These are phyloP conservation scores for Penicillium manginii DNA, from an alignment of 495 filamentous ascomycete species.

Conservation along the genomic window DNA sequence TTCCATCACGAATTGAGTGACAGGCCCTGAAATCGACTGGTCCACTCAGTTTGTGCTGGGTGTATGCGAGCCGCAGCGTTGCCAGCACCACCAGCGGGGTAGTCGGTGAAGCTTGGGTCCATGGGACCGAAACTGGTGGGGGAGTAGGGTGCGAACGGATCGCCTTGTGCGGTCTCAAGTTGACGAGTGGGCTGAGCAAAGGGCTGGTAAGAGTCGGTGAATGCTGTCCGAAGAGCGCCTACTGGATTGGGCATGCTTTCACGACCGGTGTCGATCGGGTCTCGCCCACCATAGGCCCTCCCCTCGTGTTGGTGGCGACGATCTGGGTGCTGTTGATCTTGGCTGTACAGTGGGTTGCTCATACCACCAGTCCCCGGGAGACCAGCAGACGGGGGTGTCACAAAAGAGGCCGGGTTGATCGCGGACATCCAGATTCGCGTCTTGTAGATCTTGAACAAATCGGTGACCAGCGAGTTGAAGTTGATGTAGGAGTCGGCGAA, in stretches of 20 bases:
- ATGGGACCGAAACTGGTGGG: slow-evolving; percentile 35
- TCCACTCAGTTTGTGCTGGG: slow-evolving; percentile 47
- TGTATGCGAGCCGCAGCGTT: slow-evolving; percentile 40
- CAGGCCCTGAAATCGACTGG: slow-evolving; percentile 52
- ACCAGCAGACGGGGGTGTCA: slow-evolving; percentile 71
- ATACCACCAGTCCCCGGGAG: slow-evolving; percentile 51
- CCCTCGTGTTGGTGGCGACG: slow-evolving; percentile 41
- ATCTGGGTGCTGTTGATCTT: slow-evolving; percentile 36
- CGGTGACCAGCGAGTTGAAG: slow-evolving; percentile 95
- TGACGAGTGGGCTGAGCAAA: slow-evolving; percentile 39
- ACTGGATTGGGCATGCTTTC: slow-evolving; percentile 38
- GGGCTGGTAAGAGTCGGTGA: slow-evolving; percentile 42
- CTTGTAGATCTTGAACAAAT: slow-evolving; percentile 98
- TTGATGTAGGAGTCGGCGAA: slow-evolving; percentile 98
- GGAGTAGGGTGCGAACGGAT: slow-evolving; percentile 43
- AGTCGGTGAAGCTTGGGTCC: slow-evolving; percentile 43
- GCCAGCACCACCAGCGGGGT: slow-evolving; percentile 24
- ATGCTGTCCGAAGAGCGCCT: slow-evolving; percentile 40
- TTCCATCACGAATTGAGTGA: slow-evolving; percentile 49
- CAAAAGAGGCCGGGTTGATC: slow-evolving; percentile 96
- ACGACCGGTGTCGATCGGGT: slow-evolving; percentile 33
- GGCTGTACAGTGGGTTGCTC: slow-evolving; percentile 38
- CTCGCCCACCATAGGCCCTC: slow-evolving; percentile 35
- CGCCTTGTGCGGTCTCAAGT: slow-evolving; percentile 30
- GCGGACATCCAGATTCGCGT: slow-evolving; percentile 99